A percentile compares a stretch with the other conserved stretches of the same genome.
Evolutionary conservation across 768 basidiomycete genomes (phyloP).

Genomic region (Auricularia sp.): DNA sequence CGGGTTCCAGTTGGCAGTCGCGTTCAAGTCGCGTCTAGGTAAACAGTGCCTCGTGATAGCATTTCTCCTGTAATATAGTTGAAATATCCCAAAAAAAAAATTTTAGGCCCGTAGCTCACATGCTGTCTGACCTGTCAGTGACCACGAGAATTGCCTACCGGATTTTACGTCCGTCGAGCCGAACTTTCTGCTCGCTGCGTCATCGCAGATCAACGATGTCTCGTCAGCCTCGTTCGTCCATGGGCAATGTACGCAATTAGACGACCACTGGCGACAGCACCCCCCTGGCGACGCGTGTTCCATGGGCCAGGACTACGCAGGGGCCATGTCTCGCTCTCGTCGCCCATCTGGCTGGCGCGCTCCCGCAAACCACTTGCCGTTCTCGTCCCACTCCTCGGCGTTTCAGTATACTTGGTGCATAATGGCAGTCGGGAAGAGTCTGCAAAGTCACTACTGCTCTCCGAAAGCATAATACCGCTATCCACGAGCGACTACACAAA

Average conservation of each 20-base stretch:
- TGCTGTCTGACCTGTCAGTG: too few relatives aligned
- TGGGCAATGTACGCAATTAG: background rate
- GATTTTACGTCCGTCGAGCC: too few relatives aligned
- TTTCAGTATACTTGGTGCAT: background rate
- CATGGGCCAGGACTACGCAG: background rate
- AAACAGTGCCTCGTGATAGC: too few relatives aligned
- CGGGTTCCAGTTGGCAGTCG: too few relatives aligned
- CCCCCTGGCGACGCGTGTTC: background rate
- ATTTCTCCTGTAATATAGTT: too few relatives aligned
- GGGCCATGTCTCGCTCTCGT: background rate
- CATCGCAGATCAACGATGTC: too few relatives aligned
- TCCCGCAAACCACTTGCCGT: background rate
- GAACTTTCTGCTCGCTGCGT: too few relatives aligned
- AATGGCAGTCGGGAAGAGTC: background rate
- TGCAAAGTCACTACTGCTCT: background rate
- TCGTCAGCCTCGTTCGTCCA: background rate
- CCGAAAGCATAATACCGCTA: background rate
- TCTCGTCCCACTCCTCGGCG: background rate
- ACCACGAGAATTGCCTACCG: too few relatives aligned
- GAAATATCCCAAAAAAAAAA: too few relatives aligned
- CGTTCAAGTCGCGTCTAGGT: too few relatives aligned
- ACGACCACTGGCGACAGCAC: background rate
- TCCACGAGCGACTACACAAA: constrained; percentile 20
- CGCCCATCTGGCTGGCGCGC: background rate
- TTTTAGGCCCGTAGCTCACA: too few relatives aligned